These are phyloP conservation scores for Zygoascus bituminiphila DNA, from an alignment of 805 yeast genomes.

Conservation along the genomic window DNA sequence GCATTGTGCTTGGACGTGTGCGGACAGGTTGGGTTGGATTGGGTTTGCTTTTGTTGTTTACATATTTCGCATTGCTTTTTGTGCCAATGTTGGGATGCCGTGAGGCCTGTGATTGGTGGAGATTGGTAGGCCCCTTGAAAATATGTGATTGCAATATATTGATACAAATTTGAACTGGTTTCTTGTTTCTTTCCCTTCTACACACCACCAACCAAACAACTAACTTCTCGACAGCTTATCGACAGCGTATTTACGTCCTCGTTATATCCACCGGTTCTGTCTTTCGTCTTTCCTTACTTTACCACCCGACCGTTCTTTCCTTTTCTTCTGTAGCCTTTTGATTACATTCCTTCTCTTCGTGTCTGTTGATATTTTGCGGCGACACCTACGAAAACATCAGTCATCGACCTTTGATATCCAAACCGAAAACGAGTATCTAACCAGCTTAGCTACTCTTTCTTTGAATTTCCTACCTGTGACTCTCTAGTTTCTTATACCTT, in stretches of 20 bases:
- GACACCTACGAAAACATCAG: background rate
- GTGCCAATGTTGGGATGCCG: background rate
- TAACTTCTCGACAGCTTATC: background rate
- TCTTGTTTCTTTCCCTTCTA: no score
- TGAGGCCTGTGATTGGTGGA: background rate
- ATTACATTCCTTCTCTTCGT: background rate
- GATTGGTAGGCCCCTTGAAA: background rate
- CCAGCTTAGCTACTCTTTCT: no score
- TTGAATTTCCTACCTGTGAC: no score
- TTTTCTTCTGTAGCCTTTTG: background rate
- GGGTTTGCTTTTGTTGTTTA: background rate
- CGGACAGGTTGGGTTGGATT: no score
- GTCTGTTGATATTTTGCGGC: background rate
- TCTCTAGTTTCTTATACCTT: background rate
- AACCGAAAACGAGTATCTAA: no score
- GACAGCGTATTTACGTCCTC: background rate
- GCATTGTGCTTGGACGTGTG: no score
- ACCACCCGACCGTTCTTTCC: background rate
- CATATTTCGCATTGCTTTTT: background rate
- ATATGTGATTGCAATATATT: background rate
- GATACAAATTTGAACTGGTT: background rate
- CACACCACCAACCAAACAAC: background rate
- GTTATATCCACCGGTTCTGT: background rate
- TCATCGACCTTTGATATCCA: background rate
- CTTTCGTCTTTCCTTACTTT: background rate